Evolutionary conservation across 208 protist genomes (phyloP).

Genomic region (Trypanosoma lewisi): DNA sequence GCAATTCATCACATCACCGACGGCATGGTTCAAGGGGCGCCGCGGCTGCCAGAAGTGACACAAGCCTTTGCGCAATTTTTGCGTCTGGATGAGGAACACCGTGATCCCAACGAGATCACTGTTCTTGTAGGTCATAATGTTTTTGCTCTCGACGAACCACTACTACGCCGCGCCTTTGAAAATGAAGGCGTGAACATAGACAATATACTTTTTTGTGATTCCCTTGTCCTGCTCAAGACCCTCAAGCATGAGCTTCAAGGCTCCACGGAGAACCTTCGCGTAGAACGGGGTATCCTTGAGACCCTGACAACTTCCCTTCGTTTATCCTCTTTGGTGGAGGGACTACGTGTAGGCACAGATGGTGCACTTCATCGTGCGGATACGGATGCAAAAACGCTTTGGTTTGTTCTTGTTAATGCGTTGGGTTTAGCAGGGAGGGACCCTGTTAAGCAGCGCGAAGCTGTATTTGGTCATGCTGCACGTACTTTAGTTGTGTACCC

Average conservation of each 20-base stretch:
- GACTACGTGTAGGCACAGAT: conserved; percentile 54
- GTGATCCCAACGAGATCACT: conserved; percentile 53
- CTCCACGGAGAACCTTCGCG: conserved; percentile 9
- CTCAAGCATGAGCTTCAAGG: conserved; percentile 45
- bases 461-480: conserved; percentile 46
- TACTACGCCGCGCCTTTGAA: conserved; percentile 70
- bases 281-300: conserved; percentile 47
- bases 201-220: conserved; percentile 83
- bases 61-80: conserved; percentile 62
- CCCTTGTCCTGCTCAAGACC: conserved; percentile 52
- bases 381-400: conserved; percentile 82
- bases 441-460: conserved; percentile 43
- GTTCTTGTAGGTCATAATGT: conserved; percentile 86
- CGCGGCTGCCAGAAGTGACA: conserved; percentile 51
- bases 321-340: conserved; percentile 59
- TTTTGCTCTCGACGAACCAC: conserved; percentile 80
- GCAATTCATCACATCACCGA: conserved; percentile 88
- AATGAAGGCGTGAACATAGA: conserved; percentile 34
- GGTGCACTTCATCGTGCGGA: conserved; percentile 80
- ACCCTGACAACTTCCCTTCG: conserved; percentile 64
- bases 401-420: conserved; percentile 76
- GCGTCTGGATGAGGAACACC: conserved; percentile 39
- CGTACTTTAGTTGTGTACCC: conserved; percentile 57
- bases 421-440: conserved; percentile 38
- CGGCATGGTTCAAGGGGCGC: conserved; percentile 56